Evolutionary conservation across 306 rosid genomes (phyloP).

Genomic region (Sicyos edulis): DNA sequence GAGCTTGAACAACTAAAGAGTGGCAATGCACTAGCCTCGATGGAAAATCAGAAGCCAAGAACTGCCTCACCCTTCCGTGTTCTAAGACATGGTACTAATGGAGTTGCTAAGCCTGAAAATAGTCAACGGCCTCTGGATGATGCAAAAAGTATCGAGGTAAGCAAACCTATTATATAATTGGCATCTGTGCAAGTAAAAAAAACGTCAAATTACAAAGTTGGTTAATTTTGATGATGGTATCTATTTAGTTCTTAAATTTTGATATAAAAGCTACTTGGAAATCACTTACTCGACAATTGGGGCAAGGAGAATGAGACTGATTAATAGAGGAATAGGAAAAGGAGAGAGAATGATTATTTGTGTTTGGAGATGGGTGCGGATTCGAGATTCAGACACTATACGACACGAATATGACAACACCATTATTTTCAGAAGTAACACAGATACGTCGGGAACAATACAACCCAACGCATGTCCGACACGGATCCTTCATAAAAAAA

Average conservation of each 20-base stretch:
- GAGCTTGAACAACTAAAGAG: conserved; percentile 65
- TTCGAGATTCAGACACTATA: too few species aligned
- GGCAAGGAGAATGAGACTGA: too few species aligned
- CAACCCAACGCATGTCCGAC: too few species aligned
- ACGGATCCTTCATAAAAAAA: too few species aligned
- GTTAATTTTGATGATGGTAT: neutral
- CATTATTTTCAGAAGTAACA: too few species aligned
- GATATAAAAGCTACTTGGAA: neutral
- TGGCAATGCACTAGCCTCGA: conserved; percentile 37
- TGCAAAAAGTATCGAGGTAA: conserved; percentile 54
- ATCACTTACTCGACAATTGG: neutral
- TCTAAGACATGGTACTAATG: conserved; percentile 45
- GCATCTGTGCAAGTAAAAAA: neutral
- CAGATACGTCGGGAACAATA: too few species aligned
- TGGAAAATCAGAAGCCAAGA: conserved; percentile 59
- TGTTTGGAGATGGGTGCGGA: too few species aligned
- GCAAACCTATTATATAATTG: neutral
- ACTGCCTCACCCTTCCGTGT: conserved; percentile 71
- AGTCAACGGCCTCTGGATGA: conserved; percentile 46
- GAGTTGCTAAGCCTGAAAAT: conserved; percentile 48
- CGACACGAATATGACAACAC: too few species aligned
- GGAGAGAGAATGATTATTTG: too few species aligned
- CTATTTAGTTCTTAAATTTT: neutral
- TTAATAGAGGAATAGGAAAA: too few species aligned
- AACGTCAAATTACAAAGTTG: neutral